Evolutionary conservation across 2,329 filamentous ascomycete species (phyloP), one percentile per base, ranked within the genome.

Genomic region (Teratosphaeria gauchensis): DNA sequence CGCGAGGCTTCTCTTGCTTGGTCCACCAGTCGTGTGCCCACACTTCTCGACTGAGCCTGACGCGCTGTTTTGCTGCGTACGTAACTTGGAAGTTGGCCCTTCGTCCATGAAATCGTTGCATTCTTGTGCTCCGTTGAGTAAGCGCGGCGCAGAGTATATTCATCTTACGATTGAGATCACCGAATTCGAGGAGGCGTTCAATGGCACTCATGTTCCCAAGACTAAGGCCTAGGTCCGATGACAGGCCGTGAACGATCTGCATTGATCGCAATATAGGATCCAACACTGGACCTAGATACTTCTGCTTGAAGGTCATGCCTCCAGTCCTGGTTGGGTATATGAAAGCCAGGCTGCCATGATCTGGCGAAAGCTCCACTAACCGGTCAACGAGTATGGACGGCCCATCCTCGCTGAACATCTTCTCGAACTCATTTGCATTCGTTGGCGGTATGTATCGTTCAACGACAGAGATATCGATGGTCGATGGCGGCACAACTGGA

Each of bases 391-490:
- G 74, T 54, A 84, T 75, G 0, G 84, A 86, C 2, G 78, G 78
- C 4, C 80, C 79, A 52, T 74, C 76, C 2, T 77, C 72, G 16
- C 74, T 76, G 68, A 86, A 86, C 66, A 86, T 78, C 62, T 84
- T 79, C 33, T 75, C 71, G 60, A 84, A 84, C 66, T 87, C 84
- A 63, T 82, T 77, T 0, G 73, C 67, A 24, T 79, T 83, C 0
- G 82, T 78, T 2, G 84, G 84, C 19, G 84, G 84, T n/a, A 87
- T 82, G 68, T 84, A 86, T 42, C 84, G 80, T 71, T 87, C 84
- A 3, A 86, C 76, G 12, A 86, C 76, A 1, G 83, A 82, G 48
- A 86, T 74, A 57, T 85, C 78, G 61, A 86, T 81, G 55, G 80
- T 83, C 19, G 77, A 78, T 0, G 83, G 84, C 5, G 82, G 80